Evolutionary conservation across 2,329 filamentous ascomycete genomes (phyloP), one percentile per base, ranked within the genome.

Genomic region (Talaromyces sp.): DNA sequence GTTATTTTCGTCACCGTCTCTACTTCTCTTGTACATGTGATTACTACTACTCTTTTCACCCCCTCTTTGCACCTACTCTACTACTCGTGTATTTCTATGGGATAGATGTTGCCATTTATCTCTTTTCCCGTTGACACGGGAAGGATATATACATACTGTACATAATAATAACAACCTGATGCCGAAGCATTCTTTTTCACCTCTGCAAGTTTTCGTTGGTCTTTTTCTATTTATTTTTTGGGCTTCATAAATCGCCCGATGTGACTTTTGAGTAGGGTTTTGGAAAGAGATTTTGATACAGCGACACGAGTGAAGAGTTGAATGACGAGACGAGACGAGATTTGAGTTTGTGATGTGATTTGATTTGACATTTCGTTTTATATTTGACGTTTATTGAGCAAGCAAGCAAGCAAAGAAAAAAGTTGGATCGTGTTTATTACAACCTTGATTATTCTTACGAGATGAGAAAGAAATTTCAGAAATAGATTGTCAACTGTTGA

Each of bases 21-120:
- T 53, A 28, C 49, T 53, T 53, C 49, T 55, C 44, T 47, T 62
- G 53, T 63, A 51, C 32, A 63, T 62, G 56, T 62, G 54, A 39
- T 54, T 62, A 57, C 59, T 63, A 61, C 63, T 53, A 33, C 36
- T 52, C 28, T 59, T 54, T 36, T 27, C 54, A 25, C 4, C 30
- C 30, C 30, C 53, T 39, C 19, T 36, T 15, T 28, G n/a, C 30
- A 32, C 54, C n/a, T 32, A 17, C 17, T n/a, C 17, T 32, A 27
- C 49, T 52, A 53, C 19, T 30, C 27, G 13, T 53, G 49, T 53
- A 53, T 53, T 53, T 53, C 27, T 53, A 53, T 19, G 27, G 15
- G 49, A 53, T 53, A 22, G 49, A 30, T 30, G 25, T 30, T 32
- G 9, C 9, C 27, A n/a, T 30, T 22, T 30, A 30, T 28, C 49